Base-by-base conservation (phyloP, 164 flowering plant genomes). In the Tetrastigma voinierianum region DNA sequence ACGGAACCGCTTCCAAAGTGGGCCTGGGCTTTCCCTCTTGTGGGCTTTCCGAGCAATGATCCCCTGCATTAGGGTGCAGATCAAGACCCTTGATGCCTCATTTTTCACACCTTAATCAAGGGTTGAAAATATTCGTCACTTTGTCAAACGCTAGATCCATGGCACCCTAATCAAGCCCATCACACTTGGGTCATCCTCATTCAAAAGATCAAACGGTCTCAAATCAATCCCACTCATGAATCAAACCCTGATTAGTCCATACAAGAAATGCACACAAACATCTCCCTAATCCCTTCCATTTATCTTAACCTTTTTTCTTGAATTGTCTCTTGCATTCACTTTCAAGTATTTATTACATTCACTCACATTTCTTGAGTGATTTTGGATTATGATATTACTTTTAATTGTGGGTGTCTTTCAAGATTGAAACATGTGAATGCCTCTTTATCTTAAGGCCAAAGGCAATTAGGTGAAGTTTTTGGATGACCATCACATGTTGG, bases 381-480 rank as follows among this genome's bases (percentile, higher is more conserved):
- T 55, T 46, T 60, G 47, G 25, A 17, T 17, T 46, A n/a, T 20
- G 52, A 9, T 15, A 46, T 43, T 45, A 32, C 51, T 60, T 67
- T 46, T 32, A 43, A 13, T 43, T 19, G 64, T 48, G 53, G 60
- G 60, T 54, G 20, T 20, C 47, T 43, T 59, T 59, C 1, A 61
- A 62, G 66, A 1, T 53, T 61, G 59, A 19, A 54, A 51, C 51
- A 53, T 61, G 60, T 53, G 65, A 54, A 52, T 7, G 20, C 47
- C 21, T 40, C 59, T 69, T 62, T 69, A 23, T 61, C 70, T 67
- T 59, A 1, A 13, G 59, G 11, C 3, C 57, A 62, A 64, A 59
- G 67, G 32, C 49, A 62, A 69, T 55, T 62, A 48, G 66, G 71
- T 68, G 46, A 18, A n/a, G 21, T 1, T 25, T 63, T 63, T 56